Evolutionary conservation across 2,329 filamentous ascomycete species (phyloP), one percentile per base, ranked within the genome.

Genomic region (Aspergillus tanneri): DNA sequence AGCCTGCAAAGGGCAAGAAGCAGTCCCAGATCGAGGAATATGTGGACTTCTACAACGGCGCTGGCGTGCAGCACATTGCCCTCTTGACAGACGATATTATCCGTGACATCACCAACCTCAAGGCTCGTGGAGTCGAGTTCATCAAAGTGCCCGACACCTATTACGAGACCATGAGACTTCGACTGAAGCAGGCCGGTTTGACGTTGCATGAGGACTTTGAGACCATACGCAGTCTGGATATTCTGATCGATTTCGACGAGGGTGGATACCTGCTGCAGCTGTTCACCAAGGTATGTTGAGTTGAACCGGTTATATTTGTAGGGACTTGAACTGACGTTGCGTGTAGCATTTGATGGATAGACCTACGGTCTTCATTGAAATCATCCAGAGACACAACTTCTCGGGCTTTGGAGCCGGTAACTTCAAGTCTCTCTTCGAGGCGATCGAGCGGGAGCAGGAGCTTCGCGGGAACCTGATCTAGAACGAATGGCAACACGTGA

Each of bases 211-310:
- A 96, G 72, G 86, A 93, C 64, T 86, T 95, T 58, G 88, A 88
- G 45, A 84, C 79, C 14, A 78, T 96, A 43, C 78, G 88, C 75
- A 77, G 77, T 41, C 74, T 96, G 60, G 89, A 91, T 69, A 95
- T 96, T 60, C 72, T 97, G 61, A 93, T 96, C 63, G 91, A 96
- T 73, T 96, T 96, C 63, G 92, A 96, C 61, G 90, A 96, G 78
- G 83, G 82, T 19, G 92, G 92, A 0, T 96, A 96, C 70, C 71
- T 96, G 55, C 56, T 85, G 57, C 83, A 85, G 66, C 74, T 90
- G 25, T 90, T 90, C 70, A 89, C 86, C 24, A 90, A 90, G 68
- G 70, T 72, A 65, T 54, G 60, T 51, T 16, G 5, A 40, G 5
- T 30, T 7, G 6, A 1, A 5, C n/a, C 2, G 1, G 12, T 23